phyloP scores from a whole-genome alignment of 2,329 filamentous ascomycete genomes.

The Penicillium sp. region DNA sequence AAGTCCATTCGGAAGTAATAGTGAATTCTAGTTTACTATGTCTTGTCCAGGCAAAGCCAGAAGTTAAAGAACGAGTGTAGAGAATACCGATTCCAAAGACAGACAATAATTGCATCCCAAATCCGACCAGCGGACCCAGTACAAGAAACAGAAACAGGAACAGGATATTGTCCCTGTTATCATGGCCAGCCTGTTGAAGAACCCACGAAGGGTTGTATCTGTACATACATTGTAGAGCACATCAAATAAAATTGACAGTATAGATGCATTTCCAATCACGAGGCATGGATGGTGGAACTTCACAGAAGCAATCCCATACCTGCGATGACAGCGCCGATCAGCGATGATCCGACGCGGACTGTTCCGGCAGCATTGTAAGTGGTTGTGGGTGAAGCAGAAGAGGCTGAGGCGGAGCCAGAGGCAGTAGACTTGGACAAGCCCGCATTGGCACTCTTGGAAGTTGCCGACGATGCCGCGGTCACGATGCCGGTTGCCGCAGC shows the following conservation, averaged over 20 bases:
- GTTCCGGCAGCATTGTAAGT: constrained; percentile 19
- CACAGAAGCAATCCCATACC: constrained; percentile 22
- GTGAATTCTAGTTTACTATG: constrained; percentile 5
- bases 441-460: constrained; percentile 9
- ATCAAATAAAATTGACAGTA: not conserved
- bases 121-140: constrained; percentile 7
- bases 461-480: constrained; percentile 19
- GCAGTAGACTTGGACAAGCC: constrained; percentile 5
- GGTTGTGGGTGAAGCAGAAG: constrained; percentile 14
- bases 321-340: constrained; percentile 21
- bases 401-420: not conserved
- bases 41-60: not conserved
- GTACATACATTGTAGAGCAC: not conserved
- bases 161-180: not conserved
- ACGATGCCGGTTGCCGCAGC: constrained; percentile 18
- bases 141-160: not conserved
- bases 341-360: constrained; percentile 15
- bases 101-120: constrained; percentile 4
- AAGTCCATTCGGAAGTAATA: constrained; percentile 20
- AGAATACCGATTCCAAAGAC: constrained; percentile 1
- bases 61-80: not conserved
- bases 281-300: not conserved
- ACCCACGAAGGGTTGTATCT: not conserved
- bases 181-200: not conserved
- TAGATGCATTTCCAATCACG: not conserved